Evolutionary conservation across 208 protist species (phyloP).

Genomic region (Acanthamoeba lenticulata): DNA sequence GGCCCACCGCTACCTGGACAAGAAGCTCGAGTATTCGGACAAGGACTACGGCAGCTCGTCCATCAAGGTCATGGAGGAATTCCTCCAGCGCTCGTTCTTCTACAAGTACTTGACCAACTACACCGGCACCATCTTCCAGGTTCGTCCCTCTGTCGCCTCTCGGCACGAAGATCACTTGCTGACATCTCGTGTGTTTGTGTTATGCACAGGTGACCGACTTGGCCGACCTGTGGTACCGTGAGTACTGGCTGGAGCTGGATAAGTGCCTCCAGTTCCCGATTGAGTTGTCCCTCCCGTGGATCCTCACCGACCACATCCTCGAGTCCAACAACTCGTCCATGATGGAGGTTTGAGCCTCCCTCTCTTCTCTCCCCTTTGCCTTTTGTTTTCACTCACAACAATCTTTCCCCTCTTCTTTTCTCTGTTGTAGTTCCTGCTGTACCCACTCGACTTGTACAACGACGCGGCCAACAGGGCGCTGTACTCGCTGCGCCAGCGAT

Average conservation of each 20-base stretch:
- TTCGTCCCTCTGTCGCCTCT: neutral
- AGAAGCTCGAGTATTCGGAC: conserved; percentile 74
- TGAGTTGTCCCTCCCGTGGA: conserved; percentile 89
- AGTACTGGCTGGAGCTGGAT: conserved; percentile 88
- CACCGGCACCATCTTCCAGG: conserved; percentile 49
- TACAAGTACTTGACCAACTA: conserved; percentile 82
- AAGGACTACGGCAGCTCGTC: conserved; percentile 79
- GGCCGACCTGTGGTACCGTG: conserved; percentile 87
- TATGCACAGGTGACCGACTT: conserved; percentile 80
- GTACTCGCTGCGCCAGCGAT: conserved; percentile 77
- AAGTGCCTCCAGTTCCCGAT: conserved; percentile 87
- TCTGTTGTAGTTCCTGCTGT: conserved; percentile 77
- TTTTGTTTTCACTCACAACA: neutral
- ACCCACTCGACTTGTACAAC: conserved; percentile 89
- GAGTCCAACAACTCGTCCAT: conserved; percentile 72
- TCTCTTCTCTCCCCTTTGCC: too few relatives aligned
- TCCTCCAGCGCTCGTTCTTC: conserved; percentile 77
- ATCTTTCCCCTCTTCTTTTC: neutral
- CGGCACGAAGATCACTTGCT: neutral
- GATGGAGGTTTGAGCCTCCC: conserved; percentile 59
- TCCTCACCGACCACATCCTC: conserved; percentile 87
- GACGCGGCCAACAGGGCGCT: conserved; percentile 86
- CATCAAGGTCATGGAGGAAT: conserved; percentile 73
- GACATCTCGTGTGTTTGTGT: neutral
- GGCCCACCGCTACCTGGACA: conserved; percentile 53